Evolutionary conservation across 75 land plant species (phyloP), one percentile per base, ranked within the genome.

Genomic region (Larix kaempferi): DNA sequence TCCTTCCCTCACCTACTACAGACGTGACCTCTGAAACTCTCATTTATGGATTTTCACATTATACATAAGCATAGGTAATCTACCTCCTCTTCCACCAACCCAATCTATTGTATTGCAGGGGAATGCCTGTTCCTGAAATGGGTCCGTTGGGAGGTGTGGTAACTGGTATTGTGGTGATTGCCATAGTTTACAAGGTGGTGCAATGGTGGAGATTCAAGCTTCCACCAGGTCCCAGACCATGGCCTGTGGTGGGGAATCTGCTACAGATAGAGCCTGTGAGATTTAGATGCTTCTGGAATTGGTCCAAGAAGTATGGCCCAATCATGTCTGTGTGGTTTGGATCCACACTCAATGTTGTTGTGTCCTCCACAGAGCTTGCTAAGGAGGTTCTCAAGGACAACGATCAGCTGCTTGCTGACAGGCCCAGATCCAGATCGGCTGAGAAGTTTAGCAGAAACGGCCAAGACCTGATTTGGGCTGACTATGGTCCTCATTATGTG

Each of bases 321-420:
- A 91, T 97, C 80, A 88, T 97, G 72, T 94, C 98, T n/a, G 91
- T 97, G 54, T 92, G 98, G 98, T 88, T 91, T 74, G 99, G 99
- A 1, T 86, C 97, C n/a, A 88, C 89, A 0, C 81, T 94, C 78
- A 94, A 91, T 81, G 92, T 97, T 57, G 86, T 97, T 1, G 89
- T 97, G 10, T 88, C 90, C 25, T 86, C 65, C 37, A 49, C 95
- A 13, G 93, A 87, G 29, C 76, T 93, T 62, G 99, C 99, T 23
- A 82, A 71, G 79, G 91, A 94, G 78, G 94, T 94, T 55, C 90
- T 97, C 65, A 94, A 94, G 81, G 98, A 92, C 55, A 82, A 94
- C 12, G 99, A 97, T 77, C 93, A 92, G 79, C 82, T 73, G 25
- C 81, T 97, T 60, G 89, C 99, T 0, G 89, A 90, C 10, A 80